Percentiles rank a stretch among this genome's conserved stretches.
phyloP scores from a whole-genome alignment of 2,329 filamentous ascomycete species.

The Exserohilum rostratum region DNA sequence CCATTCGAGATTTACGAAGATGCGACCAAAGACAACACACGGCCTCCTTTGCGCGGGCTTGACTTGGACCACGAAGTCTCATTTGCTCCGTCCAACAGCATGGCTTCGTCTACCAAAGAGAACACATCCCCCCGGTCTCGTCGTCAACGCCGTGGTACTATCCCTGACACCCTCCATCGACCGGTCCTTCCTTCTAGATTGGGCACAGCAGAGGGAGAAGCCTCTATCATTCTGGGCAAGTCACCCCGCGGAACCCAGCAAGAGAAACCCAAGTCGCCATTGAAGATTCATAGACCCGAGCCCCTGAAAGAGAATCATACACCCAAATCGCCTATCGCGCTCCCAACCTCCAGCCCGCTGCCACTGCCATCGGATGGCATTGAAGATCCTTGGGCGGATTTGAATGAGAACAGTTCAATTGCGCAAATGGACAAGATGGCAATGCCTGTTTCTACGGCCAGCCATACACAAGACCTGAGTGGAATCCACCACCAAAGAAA shows the following conservation, averaged over 20 bases:
- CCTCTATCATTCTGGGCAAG: conserved; percentile 28
- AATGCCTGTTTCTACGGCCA: conserved; percentile 35
- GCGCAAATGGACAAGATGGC: conserved; percentile 41
- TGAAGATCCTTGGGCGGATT: conserved; percentile 43
- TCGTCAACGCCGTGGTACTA: conserved; percentile 29
- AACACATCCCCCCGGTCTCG: conserved; percentile 37
- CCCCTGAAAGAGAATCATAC: conserved; percentile 31
- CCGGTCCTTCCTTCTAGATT: conserved; percentile 18
- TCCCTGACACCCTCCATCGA: conserved; percentile 25
- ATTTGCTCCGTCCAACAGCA: conserved; percentile 22
- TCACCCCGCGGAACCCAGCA: conserved; percentile 19
- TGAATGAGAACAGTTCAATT: conserved; percentile 38
- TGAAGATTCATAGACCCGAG: conserved; percentile 25
- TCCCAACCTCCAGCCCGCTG: conserved; percentile 38
- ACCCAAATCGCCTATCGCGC: conserved; percentile 23
- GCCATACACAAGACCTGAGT: conserved; percentile 33
- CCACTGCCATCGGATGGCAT: conserved; percentile 36
- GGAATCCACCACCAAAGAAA: conserved; percentile 29
- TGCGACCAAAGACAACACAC: conserved; percentile 26
- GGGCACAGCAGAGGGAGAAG: conserved; percentile 26
- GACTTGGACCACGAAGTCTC: conserved; percentile 20
- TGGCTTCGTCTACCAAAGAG: conserved; percentile 36
- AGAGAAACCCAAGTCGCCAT: conserved; percentile 27
- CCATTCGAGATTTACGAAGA: conserved; percentile 44
- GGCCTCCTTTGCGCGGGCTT: conserved; percentile 12